A percentile compares a stretch with the other conserved stretches of the same genome.
Conservation (phyloP, 805 yeast species). For the Saturnispora ahearnii region DNA sequence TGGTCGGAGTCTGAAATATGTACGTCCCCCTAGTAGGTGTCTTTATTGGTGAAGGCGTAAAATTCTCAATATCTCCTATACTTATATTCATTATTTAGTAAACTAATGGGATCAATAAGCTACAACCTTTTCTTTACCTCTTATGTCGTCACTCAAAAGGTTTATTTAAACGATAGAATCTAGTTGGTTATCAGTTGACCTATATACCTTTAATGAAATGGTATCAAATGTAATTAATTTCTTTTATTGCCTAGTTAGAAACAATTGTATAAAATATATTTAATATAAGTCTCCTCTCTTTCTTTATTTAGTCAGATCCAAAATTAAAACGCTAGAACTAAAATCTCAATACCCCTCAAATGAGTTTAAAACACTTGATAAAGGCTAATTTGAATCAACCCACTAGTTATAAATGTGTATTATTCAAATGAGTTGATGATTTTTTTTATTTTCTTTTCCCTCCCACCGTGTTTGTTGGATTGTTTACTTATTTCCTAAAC, state of each 20-base stretch:
- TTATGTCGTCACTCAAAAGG: neutral
- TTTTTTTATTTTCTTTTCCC: neutral
- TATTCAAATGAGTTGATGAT: neutral
- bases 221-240: neutral
- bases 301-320: no score
- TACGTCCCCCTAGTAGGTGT: neutral
- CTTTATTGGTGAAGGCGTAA: neutral
- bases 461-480: neutral
- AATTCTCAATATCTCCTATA: conserved; percentile 2
- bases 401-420: neutral
- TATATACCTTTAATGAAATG: neutral
- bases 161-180: neutral
- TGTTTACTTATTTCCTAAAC: neutral
- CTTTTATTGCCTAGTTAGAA: neutral
- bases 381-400: neutral
- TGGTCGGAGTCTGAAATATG: neutral
- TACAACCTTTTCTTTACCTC: neutral
- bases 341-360: no score
- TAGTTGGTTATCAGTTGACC: neutral
- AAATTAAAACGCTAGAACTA: no score
- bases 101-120: no score
- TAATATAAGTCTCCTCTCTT: no score
- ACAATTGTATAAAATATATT: neutral
- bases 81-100: neutral
- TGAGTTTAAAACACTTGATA: no score